Evolutionary conservation across 139 green algal genomes (phyloP), one percentile per base, ranked within the genome.

Genomic region (Mesotaenium endlicherianum): DNA sequence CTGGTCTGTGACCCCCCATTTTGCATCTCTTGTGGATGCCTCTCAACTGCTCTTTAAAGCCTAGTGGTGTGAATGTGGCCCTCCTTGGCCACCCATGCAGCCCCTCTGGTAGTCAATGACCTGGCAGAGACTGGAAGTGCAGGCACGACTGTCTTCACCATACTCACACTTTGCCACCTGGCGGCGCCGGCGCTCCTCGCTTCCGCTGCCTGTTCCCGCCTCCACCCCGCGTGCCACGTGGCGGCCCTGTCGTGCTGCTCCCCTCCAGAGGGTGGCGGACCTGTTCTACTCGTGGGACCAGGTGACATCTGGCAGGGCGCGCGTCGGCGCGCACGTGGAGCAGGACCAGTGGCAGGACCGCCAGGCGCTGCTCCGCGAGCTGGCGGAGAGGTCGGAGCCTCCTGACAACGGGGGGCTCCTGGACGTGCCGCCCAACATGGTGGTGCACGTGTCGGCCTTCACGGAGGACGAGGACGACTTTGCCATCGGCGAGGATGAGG

Each of bases 241-340:
- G 20, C 26, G 26, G 20, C 50, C 26, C 50, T 64, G 20, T 64
- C 50, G n/a, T n/a, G n/a, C n/a, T n/a, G n/a, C 57, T 39, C 36
- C 5, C 57, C 57, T 30, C 30, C 69, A 77, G 69, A 31, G n/a
- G 20, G 14, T 31, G 40, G 69, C 38, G 41, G 30, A 77, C 42
- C 69, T 31, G 69, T 77, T 31, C 30, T 77, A 44, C 42, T 77
- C 30, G 42, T 77, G 69, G 69, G 69, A 40, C 69, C 30, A 77
- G 11, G 69, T 77, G 17, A 26, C 41, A 26, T 59, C 41, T 0
- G 69, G 69, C 16, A 3, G 69, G 0, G 69, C 69, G 50, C 20
- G 20, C 20, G 26, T 64, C 20, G 50, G 20, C 20, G 50, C 50
- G 20, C 50, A 64, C 5, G 40, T 53, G 42, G 42, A n/a, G 69